These are phyloP conservation scores for Huiozyma naganishii DNA, from an alignment of 805 yeast species.

Conservation along the genomic window DNA sequence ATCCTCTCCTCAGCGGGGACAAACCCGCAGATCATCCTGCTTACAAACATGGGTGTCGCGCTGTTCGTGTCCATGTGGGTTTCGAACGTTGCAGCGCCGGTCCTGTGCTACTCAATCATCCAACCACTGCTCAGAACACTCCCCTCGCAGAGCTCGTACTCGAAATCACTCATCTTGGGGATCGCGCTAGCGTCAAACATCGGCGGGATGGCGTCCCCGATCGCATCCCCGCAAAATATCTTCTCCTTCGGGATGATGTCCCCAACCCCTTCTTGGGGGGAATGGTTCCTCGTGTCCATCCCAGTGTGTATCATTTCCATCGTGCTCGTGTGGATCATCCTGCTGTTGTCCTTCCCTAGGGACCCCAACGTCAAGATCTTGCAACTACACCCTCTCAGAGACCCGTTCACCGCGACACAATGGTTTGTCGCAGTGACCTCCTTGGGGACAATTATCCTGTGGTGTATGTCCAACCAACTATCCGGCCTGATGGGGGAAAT, in stretches of 20 bases:
- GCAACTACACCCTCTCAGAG: constrained; percentile 42
- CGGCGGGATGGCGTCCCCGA: constrained; percentile 97
- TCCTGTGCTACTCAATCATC: constrained; percentile 77
- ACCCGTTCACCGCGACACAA: constrained; percentile 61
- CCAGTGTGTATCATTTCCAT: constrained; percentile 66
- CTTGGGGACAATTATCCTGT: constrained; percentile 59
- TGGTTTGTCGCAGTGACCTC: constrained; percentile 65
- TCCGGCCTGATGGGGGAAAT: constrained; percentile 77
- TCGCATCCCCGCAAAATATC: constrained; percentile 93
- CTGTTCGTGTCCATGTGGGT: constrained; percentile 90
- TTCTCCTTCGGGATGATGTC: constrained; percentile 82
- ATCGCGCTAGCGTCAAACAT: constrained; percentile 87
- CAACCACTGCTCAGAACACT: constrained; percentile 82
- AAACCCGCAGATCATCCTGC: constrained; percentile 62
- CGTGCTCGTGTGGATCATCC: constrained; percentile 59
- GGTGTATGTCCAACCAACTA: constrained; percentile 81
- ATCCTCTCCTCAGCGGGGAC: constrained; percentile 79
- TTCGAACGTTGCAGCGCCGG: constrained; percentile 95
- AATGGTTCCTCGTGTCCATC: constrained; percentile 82
- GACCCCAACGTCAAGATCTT: constrained; percentile 39
- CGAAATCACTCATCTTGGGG: constrained; percentile 77
- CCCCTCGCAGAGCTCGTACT: constrained; percentile 67
- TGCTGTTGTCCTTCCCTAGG: constrained; percentile 54
- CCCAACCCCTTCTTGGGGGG: constrained; percentile 78
- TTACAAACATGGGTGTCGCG: constrained; percentile 80